phyloP scores from a whole-genome alignment of 371 early-diverging fungal species.

The Mortierella sp. region DNA sequence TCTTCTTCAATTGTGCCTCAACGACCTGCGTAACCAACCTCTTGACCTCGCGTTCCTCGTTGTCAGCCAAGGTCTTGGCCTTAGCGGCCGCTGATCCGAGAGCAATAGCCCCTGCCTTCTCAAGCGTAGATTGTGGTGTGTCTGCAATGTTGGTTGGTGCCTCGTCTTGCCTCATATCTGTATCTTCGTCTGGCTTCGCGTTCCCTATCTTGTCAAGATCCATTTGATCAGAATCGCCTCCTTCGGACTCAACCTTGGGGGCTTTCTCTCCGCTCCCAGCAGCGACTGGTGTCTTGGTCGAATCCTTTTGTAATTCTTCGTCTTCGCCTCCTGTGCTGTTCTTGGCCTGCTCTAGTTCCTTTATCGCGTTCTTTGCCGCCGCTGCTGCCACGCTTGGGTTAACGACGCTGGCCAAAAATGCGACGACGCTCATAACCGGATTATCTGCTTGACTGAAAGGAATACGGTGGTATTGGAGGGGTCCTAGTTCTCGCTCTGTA shows the following conservation, averaged over 20 bases:
- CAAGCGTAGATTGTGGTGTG: slow-evolving; percentile 60
- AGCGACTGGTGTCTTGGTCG: slow-evolving; percentile 16
- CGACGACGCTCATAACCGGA: slow-evolving; percentile 96
- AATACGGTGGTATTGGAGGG: slow-evolving; percentile 75
- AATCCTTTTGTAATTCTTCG: slow-evolving; percentile 9
- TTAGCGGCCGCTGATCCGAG: slow-evolving; percentile 77
- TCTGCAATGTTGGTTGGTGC: slow-evolving; percentile 18
- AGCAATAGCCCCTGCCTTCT: slow-evolving; percentile 72
- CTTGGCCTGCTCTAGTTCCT: slow-evolving; percentile 59
- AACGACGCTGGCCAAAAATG: slow-evolving; percentile 94
- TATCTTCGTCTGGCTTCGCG: slow-evolving; percentile 14
- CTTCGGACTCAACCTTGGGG: slow-evolving; percentile 19
- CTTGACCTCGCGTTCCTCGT: slow-evolving; percentile 73
- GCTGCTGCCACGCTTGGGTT: slow-evolving; percentile 92
- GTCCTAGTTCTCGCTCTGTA: slow-evolving; percentile 60
- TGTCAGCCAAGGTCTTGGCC: slow-evolving; percentile 69
- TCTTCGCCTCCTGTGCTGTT: slow-evolving; percentile 49
- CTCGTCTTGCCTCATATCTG: slow-evolving; percentile 25
- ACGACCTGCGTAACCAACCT: slow-evolving; percentile 84
- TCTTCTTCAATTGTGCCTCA: slow-evolving; percentile 86
- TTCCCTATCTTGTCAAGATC: slow-evolving; percentile 52
- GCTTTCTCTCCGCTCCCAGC: slow-evolving; percentile 18
- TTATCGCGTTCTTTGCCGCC: slow-evolving; percentile 83
- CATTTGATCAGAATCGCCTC: slow-evolving; percentile 37
- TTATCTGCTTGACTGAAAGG: slow-evolving; percentile 94